Percentiles rank a stretch among this genome's conserved stretches.
Conservation (phyloP, 257 asterid species). For the Salvia miltiorrhiza region DNA sequence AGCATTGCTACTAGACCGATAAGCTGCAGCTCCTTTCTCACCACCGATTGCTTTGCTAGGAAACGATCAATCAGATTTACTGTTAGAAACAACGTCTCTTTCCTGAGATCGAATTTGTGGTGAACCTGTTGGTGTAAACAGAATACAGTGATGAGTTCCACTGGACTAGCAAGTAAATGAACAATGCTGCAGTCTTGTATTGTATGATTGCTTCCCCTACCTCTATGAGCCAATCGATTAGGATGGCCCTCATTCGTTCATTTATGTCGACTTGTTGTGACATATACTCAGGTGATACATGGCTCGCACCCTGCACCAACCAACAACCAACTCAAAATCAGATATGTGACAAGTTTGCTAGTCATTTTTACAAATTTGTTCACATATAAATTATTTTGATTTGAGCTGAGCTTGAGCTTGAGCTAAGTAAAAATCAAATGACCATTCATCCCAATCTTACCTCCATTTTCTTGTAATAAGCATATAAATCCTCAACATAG, state of each 20-base stretch:
- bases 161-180: neutral
- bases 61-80: constrained; percentile 69
- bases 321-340: neutral
- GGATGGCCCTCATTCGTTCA: constrained; percentile 71
- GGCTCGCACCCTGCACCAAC: constrained; percentile 43
- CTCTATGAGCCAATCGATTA: constrained; percentile 86
- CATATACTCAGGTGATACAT: constrained; percentile 65
- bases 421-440: neutral
- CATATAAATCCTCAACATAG: constrained; percentile 61
- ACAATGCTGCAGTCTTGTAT: neutral
- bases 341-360: neutral
- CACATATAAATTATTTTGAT: neutral
- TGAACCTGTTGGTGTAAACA: constrained; percentile 54
- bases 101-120: constrained; percentile 78
- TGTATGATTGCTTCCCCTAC: constrained; percentile 31
- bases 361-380: too few species aligned
- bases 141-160: neutral
- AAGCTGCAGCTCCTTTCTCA: constrained; percentile 71
- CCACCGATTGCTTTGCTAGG: constrained; percentile 60
- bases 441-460: constrained; percentile 21
- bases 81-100: constrained; percentile 64
- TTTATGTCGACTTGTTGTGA: constrained; percentile 64
- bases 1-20: constrained; percentile 84
- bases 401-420: neutral
- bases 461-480: constrained; percentile 68